Evolutionary conservation across 345 rosid species (phyloP).

Genomic region (Camelina hispida): DNA sequence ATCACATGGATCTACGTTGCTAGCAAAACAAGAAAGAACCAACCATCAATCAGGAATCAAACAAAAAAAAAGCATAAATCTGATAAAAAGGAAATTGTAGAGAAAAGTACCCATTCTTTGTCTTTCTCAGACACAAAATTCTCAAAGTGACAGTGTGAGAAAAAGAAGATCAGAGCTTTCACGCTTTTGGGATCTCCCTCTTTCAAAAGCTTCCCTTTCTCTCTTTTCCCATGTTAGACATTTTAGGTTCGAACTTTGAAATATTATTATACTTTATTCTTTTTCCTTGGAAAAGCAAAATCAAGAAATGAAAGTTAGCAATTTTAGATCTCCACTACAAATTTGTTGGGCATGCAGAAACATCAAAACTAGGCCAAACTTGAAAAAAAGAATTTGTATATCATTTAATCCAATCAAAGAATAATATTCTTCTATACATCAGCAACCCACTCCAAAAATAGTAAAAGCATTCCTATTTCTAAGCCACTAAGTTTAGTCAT

Average conservation of each 20-base stretch:
- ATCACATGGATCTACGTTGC: slow-evolving; percentile 22
- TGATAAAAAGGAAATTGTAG: neutral
- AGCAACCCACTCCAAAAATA: slow-evolving; percentile 33
- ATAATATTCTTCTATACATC: slow-evolving; percentile 16
- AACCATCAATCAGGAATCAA: slow-evolving; percentile 19
- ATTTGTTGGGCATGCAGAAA: slow-evolving; percentile 15
- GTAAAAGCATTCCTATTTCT: slow-evolving; percentile 34
- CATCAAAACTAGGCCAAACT: slow-evolving; percentile 35
- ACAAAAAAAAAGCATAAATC: slow-evolving; percentile 6
- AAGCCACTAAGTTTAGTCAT: slow-evolving; percentile 33
- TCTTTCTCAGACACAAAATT: slow-evolving; percentile 15
- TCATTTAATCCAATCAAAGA: neutral
- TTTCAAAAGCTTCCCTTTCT: slow-evolving; percentile 29
- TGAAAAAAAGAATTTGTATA: slow-evolving; percentile 7
- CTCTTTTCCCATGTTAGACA: slow-evolving; percentile 30
- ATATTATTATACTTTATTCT: slow-evolving; percentile 1
- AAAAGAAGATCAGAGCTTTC: slow-evolving; percentile 31
- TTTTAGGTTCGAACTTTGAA: slow-evolving; percentile 12
- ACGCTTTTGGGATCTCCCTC: slow-evolving; percentile 22
- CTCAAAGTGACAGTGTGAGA: slow-evolving; percentile 11
- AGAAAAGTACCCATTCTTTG: slow-evolving; percentile 39
- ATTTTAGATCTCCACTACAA: slow-evolving; percentile 21
- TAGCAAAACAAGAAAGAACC: neutral
- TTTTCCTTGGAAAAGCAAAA: slow-evolving; percentile 7
- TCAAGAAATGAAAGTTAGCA: slow-evolving; percentile 10